These are phyloP conservation scores for Aristolochia fimbriata DNA, from an alignment of 164 flowering plant species.

Conservation along the genomic window DNA sequence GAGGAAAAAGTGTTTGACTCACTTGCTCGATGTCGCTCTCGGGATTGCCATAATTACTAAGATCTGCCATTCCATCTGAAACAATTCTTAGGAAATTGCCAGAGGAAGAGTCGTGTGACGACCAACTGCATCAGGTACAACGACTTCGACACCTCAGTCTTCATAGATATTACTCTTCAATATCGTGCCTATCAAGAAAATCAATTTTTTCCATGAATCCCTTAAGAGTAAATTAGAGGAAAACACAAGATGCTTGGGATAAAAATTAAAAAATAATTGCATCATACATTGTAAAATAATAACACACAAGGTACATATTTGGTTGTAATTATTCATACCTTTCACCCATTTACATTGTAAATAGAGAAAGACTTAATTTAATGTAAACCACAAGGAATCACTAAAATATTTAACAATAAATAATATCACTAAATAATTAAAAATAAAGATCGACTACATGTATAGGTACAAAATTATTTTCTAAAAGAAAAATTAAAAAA, in stretches of 20 bases:
- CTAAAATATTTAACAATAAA: too few relatives aligned
- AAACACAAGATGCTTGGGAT: background rate
- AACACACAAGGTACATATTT: too few relatives aligned
- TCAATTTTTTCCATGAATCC: background rate
- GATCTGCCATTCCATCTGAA: conserved; percentile 98
- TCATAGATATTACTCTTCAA: conserved; percentile 44
- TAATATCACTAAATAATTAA: too few relatives aligned
- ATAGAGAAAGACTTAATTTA: too few relatives aligned
- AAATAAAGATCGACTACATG: too few relatives aligned
- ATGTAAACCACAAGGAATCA: too few relatives aligned
- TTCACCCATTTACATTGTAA: too few relatives aligned
- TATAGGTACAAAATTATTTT: too few relatives aligned
- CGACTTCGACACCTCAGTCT: conserved; percentile 33
- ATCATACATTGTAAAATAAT: too few relatives aligned
- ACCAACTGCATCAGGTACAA: conserved; percentile 38
- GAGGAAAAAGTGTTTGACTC: background rate
- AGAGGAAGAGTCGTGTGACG: conserved; percentile 12
- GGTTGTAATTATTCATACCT: too few relatives aligned
- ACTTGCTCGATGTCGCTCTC: conserved; percentile 78
- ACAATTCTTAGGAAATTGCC: conserved; percentile 26
- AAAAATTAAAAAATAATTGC: background rate
- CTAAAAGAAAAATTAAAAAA: too few relatives aligned
- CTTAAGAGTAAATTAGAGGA: too few relatives aligned
- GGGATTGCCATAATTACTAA: conserved; percentile 44
- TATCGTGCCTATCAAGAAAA: conserved; percentile 34